Conservation (phyloP, 2,329 filamentous ascomycete genomes). For the Ceratocystis cacaofunesta region DNA sequence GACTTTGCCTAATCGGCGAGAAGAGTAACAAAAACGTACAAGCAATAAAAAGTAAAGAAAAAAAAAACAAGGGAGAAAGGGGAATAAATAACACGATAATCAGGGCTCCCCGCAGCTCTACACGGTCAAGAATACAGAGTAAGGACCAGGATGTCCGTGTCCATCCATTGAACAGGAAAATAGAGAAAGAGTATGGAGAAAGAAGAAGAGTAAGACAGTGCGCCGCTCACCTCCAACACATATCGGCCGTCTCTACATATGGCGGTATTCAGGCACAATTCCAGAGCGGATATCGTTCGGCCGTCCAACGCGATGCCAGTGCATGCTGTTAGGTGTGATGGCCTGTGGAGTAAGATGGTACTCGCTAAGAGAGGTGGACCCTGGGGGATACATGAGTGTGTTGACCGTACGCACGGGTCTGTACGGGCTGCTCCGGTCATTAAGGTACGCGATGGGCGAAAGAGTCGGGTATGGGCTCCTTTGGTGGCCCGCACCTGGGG, state of each 20-base stretch:
- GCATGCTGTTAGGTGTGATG: constrained; percentile 57
- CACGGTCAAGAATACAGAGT: not conserved
- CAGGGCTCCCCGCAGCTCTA: not conserved
- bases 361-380: constrained; percentile 62
- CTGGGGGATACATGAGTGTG: constrained; percentile 77
- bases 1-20: not conserved
- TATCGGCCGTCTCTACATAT: not conserved
- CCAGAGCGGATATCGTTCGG: constrained; percentile 53
- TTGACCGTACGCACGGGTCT: constrained; percentile 80
- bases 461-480: constrained; percentile 27
- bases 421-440: constrained; percentile 82
- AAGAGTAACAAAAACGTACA: not conserved
- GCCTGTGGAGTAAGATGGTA: constrained; percentile 42
- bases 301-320: constrained; percentile 65
- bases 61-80: not conserved
- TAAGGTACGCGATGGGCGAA: constrained; percentile 76
- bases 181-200: not conserved
- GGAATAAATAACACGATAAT: not conserved
- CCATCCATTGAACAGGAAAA: not conserved
- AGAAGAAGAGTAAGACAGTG: not conserved
- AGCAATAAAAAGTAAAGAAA: not conserved
- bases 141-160: not conserved
- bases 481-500: not conserved
- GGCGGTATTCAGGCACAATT: constrained; percentile 46
- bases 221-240: not conserved